Evolutionary conservation across 106 monocot species (phyloP).

Genomic region (Dioscorea alata): DNA sequence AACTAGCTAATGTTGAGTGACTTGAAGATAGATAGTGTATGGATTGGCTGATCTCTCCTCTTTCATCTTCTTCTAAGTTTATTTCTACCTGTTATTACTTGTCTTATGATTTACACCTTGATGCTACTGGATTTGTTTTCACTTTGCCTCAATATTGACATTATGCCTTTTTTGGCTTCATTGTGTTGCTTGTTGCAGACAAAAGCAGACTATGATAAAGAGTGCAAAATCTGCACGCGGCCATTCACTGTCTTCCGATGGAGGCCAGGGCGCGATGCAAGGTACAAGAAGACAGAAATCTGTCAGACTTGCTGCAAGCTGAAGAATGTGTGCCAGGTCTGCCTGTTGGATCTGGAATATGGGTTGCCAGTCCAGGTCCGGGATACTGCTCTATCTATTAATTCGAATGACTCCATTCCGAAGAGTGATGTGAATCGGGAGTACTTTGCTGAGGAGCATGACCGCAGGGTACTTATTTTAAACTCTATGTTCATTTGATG

Average conservation of each 20-base stretch:
- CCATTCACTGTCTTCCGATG: slow-evolving; percentile 98
- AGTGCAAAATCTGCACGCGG: slow-evolving; percentile 95
- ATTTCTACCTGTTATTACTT: no score
- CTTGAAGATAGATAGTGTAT: no score
- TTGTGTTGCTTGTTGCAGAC: slow-evolving; percentile 28
- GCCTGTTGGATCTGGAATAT: slow-evolving; percentile 94
- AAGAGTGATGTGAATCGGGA: slow-evolving; percentile 96
- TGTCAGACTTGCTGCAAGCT: slow-evolving; percentile 86
- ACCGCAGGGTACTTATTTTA: slow-evolving; percentile 57
- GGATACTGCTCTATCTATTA: slow-evolving; percentile 85
- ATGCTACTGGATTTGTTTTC: no score
- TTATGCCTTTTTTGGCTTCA: no score
- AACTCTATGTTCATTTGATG: no score
- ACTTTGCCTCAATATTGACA: no score
- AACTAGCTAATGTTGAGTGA: no score
- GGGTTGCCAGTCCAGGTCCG: slow-evolving; percentile 96
- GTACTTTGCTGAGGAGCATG: slow-evolving; percentile 98
- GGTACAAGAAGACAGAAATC: slow-evolving; percentile 78
- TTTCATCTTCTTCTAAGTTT: no score
- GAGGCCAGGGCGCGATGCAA: slow-evolving; percentile 91
- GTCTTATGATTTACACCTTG: no score
- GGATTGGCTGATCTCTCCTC: no score
- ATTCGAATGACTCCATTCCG: slow-evolving; percentile 93
- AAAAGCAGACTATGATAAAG: slow-evolving; percentile 91
- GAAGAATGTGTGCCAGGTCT: slow-evolving; percentile 93